Conservation (phyloP, 2,329 filamentous ascomycete species). For the Didymella pomorum region DNA sequence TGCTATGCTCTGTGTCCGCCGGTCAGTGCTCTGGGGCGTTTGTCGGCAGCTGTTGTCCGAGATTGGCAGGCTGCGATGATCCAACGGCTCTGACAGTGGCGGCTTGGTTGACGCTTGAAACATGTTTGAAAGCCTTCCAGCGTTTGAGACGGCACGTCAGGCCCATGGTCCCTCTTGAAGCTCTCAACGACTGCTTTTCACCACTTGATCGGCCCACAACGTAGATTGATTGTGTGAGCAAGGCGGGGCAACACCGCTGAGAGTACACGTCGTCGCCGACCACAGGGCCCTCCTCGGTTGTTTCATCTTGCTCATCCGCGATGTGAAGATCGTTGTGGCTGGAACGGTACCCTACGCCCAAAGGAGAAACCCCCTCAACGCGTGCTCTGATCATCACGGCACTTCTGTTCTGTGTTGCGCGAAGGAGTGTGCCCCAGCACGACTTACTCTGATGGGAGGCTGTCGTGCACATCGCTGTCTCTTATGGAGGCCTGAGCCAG, state of each 20-base stretch:
- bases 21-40: conserved; percentile 16
- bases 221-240: conserved; percentile 27
- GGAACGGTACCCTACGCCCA: conserved; percentile 30
- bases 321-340: conserved; percentile 36
- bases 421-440: conserved; percentile 2
- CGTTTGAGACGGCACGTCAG: conserved; percentile 22
- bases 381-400: conserved; percentile 17
- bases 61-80: conserved; percentile 21
- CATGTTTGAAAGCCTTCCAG: conserved; percentile 22
- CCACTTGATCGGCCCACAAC: conserved; percentile 20
- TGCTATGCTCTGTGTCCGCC: conserved; percentile 19
- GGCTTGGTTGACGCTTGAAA: conserved; percentile 24
- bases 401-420: conserved; percentile 5
- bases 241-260: conserved; percentile 28
- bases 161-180: conserved; percentile 5
- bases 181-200: conserved; percentile 24
- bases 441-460: not conserved
- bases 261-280: conserved; percentile 25
- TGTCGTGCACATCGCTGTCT: conserved; percentile 4
- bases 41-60: conserved; percentile 18
- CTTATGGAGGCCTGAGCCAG: conserved; percentile 14
- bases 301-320: conserved; percentile 33
- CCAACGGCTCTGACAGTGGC: conserved; percentile 24
- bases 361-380: conserved; percentile 20
- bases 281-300: conserved; percentile 35